Evolutionary conservation across 495 filamentous ascomycete genomes (phyloP).

Genomic region (Paragyromitra xinjiangensis): DNA sequence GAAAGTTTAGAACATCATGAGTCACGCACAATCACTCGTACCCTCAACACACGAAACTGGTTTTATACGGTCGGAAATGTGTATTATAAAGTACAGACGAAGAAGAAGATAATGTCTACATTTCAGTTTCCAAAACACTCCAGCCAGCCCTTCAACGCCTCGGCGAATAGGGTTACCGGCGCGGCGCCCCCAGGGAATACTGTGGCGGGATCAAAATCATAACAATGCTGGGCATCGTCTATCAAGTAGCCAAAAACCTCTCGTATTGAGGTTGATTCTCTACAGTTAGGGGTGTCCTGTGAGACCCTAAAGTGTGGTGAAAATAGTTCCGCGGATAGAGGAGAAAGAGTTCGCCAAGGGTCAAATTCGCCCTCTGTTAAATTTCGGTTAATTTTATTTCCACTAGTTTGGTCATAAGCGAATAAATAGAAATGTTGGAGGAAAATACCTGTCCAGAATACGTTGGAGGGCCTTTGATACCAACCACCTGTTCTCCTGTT

Average conservation of each 20-base stretch:
- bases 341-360: conserved; percentile 64
- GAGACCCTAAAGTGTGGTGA: conserved; percentile 59
- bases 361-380: conserved; percentile 13
- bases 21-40: too few relatives aligned
- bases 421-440: conserved; percentile 46
- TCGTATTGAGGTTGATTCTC: conserved; percentile 57
- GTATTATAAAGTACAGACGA: too few relatives aligned
- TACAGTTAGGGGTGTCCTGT: conserved; percentile 62
- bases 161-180: conserved; percentile 60
- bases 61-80: too few relatives aligned
- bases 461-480: conserved; percentile 67
- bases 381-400: background rate
- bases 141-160: conserved; percentile 68
- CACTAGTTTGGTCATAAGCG: too few relatives aligned
- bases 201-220: conserved; percentile 60
- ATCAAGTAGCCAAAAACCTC: conserved; percentile 66
- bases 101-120: too few relatives aligned
- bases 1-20: too few relatives aligned
- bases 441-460: conserved; percentile 66
- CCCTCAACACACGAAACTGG: too few relatives aligned
- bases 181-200: conserved; percentile 1
- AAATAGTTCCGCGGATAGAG: conserved; percentile 61
- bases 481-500: conserved; percentile 65
- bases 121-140: conserved; percentile 59
- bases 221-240: conserved; percentile 63